Percentiles rank a stretch among this genome's conserved stretches.
These are phyloP conservation scores for Fraxinus dipetala DNA, from an alignment of 305 asterid genomes.

Conservation along the genomic window DNA sequence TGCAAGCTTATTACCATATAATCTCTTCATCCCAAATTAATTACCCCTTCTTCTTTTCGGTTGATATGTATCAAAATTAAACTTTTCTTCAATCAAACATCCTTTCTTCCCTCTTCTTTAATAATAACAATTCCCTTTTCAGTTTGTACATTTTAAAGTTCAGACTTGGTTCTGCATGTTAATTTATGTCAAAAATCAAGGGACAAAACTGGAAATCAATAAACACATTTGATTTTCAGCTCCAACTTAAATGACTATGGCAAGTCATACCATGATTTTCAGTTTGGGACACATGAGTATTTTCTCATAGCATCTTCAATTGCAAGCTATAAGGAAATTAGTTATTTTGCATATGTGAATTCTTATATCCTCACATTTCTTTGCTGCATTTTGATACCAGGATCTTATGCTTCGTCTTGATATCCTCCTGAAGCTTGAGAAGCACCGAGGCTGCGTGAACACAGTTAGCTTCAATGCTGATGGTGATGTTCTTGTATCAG, in stretches of 20 bases:
- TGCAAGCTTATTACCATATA: background rate
- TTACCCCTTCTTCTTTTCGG: background rate
- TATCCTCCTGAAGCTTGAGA: slow-evolving; percentile 60
- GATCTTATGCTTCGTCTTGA: slow-evolving; percentile 79
- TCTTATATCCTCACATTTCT: slow-evolving; percentile 4
- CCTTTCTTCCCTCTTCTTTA: background rate
- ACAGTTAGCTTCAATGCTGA: slow-evolving; percentile 69
- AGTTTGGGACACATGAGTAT: background rate
- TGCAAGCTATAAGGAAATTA: background rate
- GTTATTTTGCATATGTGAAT: background rate
- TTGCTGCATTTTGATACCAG: slow-evolving; percentile 37
- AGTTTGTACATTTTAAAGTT: background rate
- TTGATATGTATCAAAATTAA: background rate
- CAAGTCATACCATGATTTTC: background rate
- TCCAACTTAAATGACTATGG: background rate
- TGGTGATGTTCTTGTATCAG: slow-evolving; percentile 74
- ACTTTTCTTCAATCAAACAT: background rate
- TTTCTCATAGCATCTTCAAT: background rate
- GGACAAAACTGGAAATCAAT: background rate
- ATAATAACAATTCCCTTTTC: background rate
- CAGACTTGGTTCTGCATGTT: background rate
- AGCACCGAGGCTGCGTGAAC: slow-evolving; percentile 81
- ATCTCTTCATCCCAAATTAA: background rate
- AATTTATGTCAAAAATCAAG: background rate
- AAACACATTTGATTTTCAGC: background rate